Percentiles rank a stretch among this genome's conserved stretches.
Conservation (phyloP, 345 rosid genomes). For the Nephelium lappaceum region DNA sequence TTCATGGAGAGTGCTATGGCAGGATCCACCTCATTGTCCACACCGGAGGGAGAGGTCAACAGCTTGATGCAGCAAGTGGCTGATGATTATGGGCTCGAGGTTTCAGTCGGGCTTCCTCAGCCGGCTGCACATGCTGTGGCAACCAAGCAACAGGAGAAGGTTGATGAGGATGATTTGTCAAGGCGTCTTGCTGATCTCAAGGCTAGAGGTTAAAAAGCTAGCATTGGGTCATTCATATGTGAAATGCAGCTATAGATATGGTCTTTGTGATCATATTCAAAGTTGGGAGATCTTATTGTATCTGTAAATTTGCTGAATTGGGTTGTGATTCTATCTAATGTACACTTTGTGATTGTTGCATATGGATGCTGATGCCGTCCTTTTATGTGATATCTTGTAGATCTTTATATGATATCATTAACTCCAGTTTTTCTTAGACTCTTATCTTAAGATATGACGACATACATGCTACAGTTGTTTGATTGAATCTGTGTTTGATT, state of each 20-base stretch:
- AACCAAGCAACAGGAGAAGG: constrained; percentile 78
- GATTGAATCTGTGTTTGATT: background rate
- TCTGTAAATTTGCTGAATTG: constrained; percentile 26
- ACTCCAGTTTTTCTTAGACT: background rate
- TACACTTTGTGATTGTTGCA: constrained; percentile 4
- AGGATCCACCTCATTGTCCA: constrained; percentile 93
- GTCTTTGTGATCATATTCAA: constrained; percentile 1
- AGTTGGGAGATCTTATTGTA: constrained; percentile 13
- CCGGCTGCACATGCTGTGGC: constrained; percentile 91
- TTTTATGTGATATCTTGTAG: background rate
- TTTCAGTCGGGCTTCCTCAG: constrained; percentile 96
- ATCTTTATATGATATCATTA: background rate
- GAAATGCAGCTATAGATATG: constrained; percentile 8
- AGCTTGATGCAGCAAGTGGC: constrained; percentile 99
- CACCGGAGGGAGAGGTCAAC: constrained; percentile 98
- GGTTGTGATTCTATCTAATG: background rate
- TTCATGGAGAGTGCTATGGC: constrained; percentile 99
- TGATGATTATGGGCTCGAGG: constrained; percentile 94
- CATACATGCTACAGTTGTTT: background rate
- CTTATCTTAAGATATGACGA: background rate
- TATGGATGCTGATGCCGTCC: constrained; percentile 16
- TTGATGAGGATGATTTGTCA: constrained; percentile 94
- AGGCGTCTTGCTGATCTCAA: constrained; percentile 98
- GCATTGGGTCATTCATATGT: constrained; percentile 1
- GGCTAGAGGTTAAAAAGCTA: constrained; percentile 63